These are phyloP conservation scores for Raddia distichophylla DNA, from an alignment of 176 grass and related monocot genomes.

Conservation along the genomic window DNA sequence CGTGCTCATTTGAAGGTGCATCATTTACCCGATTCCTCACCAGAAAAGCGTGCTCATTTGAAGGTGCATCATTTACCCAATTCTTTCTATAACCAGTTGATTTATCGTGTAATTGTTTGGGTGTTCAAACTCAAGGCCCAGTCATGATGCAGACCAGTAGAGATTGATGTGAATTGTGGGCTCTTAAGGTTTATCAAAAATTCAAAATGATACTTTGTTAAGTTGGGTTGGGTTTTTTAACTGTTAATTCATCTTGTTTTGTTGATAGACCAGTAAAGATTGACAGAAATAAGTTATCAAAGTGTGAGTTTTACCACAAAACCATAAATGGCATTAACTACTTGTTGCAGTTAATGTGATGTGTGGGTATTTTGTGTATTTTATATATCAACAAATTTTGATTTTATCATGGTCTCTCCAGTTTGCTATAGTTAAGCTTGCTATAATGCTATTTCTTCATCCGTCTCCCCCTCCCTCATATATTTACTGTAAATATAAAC, in stretches of 20 bases:
- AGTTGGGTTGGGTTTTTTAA: neutral
- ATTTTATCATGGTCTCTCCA: neutral
- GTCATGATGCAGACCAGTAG: neutral
- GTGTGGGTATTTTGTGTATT: neutral
- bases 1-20: slow-evolving; percentile 75
- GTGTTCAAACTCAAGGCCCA: neutral
- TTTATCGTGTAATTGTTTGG: slow-evolving; percentile 33
- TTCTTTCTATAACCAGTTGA: slow-evolving; percentile 25
- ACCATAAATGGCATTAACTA: neutral
- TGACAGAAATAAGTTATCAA: too few species aligned
- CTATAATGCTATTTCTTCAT: too few species aligned
- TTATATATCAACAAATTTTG: too few species aligned
- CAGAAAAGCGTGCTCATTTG: too few species aligned
- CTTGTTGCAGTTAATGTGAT: neutral
- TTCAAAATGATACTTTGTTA: slow-evolving; percentile 2
- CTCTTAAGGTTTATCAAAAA: neutral
- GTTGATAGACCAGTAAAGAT: too few species aligned
- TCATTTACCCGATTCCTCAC: too few species aligned
- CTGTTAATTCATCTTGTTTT: too few species aligned
- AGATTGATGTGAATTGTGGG: neutral
- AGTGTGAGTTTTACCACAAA: too few species aligned
- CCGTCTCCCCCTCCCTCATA: too few species aligned
- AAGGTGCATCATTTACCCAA: too few species aligned
- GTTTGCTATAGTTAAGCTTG: too few species aligned
- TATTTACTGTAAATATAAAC: too few species aligned